Percentiles rank a stretch among this genome's conserved stretches.
These are phyloP conservation scores for Chrysochromulina parva DNA, from an alignment of 78 protist species.

Conservation along the genomic window DNA sequence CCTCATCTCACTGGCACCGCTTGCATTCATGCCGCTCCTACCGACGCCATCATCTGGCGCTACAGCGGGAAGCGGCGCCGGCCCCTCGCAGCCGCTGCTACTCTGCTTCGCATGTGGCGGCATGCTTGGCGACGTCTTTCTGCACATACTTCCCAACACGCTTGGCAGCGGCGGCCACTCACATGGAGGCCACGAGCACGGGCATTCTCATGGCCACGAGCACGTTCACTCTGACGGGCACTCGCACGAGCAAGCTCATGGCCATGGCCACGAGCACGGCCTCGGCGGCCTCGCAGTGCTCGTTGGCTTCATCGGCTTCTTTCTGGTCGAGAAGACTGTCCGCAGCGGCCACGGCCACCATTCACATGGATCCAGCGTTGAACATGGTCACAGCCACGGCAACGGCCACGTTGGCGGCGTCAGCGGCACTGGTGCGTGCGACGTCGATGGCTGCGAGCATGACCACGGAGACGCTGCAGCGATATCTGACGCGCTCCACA, in stretches of 20 bases:
- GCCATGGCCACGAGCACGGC: slow-evolving; percentile 18
- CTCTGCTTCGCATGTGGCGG: slow-evolving; percentile 65
- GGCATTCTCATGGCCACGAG: neutral
- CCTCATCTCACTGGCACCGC: no score
- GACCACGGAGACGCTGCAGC: no score
- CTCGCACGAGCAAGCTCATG: neutral
- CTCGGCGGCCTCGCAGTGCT: slow-evolving; percentile 33
- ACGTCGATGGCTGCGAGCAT: neutral
- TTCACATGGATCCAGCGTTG: neutral
- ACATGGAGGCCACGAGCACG: neutral
- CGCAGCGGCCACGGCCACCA: neutral
- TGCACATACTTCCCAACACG: slow-evolving; percentile 73
- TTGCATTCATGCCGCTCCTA: no score
- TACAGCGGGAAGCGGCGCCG: no score
- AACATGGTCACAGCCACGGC: slow-evolving; percentile 36
- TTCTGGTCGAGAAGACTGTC: slow-evolving; percentile 55
- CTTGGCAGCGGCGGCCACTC: neutral
- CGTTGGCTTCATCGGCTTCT: slow-evolving; percentile 47
- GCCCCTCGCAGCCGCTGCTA: slow-evolving; percentile 21
- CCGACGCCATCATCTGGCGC: no score
- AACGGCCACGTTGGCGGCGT: neutral
- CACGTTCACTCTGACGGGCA: neutral
- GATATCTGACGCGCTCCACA: neutral
- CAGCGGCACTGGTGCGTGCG: neutral
- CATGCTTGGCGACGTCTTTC: slow-evolving; percentile 73